Evolutionary conservation across 257 asterid species (phyloP).

Genomic region (Solanum rostratum): DNA sequence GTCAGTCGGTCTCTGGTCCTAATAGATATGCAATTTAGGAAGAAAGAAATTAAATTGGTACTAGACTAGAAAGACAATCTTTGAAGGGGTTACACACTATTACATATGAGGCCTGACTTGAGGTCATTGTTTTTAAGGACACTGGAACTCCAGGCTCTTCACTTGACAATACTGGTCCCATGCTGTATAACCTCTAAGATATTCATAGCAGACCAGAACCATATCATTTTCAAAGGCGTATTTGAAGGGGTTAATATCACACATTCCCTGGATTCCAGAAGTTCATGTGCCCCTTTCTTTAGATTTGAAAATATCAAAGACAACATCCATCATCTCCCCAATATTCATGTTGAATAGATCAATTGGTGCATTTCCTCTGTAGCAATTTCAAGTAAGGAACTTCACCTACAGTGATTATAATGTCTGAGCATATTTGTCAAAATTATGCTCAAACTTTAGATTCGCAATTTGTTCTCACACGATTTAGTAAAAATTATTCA

Average conservation of each 20-base stretch:
- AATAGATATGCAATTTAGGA: background rate
- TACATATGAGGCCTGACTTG: background rate
- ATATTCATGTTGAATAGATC: background rate
- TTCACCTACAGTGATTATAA: background rate
- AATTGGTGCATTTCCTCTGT: background rate
- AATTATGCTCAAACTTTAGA: background rate
- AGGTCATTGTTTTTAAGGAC: background rate
- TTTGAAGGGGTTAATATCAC: background rate
- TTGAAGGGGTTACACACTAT: background rate
- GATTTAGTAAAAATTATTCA: background rate
- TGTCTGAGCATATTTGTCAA: background rate
- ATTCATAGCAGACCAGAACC: background rate
- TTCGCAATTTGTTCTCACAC: background rate
- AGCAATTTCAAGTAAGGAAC: background rate
- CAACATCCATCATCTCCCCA: background rate
- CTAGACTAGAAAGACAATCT: background rate
- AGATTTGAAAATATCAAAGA: background rate
- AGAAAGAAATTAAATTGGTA: background rate
- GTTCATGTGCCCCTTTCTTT: background rate
- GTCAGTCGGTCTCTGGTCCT: background rate
- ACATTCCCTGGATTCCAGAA: background rate
- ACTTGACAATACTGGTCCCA: background rate
- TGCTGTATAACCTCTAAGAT: background rate
- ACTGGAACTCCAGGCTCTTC: background rate
- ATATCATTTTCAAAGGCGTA: background rate